Base-by-base conservation (phyloP, 1,139 yeast genomes). In the Kodamaea plutei region DNA sequence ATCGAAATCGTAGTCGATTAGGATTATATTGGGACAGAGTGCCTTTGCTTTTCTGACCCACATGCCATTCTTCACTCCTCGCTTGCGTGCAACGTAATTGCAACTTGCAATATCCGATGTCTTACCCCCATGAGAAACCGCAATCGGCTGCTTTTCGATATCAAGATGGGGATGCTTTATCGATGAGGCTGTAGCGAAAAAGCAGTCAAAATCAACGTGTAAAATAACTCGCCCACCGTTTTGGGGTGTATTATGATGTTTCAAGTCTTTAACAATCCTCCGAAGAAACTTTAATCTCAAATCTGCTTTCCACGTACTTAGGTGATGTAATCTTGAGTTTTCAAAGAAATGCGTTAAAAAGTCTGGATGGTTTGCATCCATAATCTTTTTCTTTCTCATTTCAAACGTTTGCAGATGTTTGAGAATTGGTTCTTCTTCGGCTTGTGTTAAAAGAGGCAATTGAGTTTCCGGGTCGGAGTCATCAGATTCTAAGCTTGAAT, bases 151-250 rank as follows among this genome's bases (percentile, higher is more conserved):
- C 5, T 41, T 61, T 9, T 69, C 49, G 9, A 81, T 67, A 45
- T 81, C 79, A 13, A 78, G 46, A 6, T 77, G 64, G 0, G 83
- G 81, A 25, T 67, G 62, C 5, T 58, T 63, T 31, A 79, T 59
- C 9, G 85, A 73, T 0, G 96, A 84, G 0, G 84, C 96, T 0
- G 95, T 71, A 1, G 89, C 96, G 56, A 91, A 91, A 48, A 91
- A 91, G 43, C 95, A 87, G 53, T 91, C 98, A 54, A 87, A 91
- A 53, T 91, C 98, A 20, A 89, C 69, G 54, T 91, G 97, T 38
- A 88, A 54, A 12, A 88, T 73, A 0, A 69, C 55, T 25, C 57
- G 34, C 2, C 18, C 26, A 5, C 36, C 20, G 6, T 36, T 19
- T 10, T 14, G 14, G n/a, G 18, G 13, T 17, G n/a, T 22, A 13